Base-by-base conservation (phyloP, 1,284 basidiomycete genomes). In the Pseudozyma thailandica region DNA sequence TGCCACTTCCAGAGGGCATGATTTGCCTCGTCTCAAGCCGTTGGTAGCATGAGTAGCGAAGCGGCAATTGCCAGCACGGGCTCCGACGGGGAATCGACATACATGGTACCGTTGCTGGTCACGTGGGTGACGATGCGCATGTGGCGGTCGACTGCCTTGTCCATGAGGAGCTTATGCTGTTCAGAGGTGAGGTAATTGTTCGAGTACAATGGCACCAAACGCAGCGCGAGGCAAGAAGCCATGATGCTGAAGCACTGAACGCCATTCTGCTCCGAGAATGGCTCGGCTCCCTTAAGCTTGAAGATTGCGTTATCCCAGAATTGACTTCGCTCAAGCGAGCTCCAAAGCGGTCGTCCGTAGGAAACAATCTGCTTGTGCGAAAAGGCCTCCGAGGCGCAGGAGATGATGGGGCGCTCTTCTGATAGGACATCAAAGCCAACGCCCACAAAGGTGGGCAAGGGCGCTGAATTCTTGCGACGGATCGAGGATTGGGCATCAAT, bases 61-160 rank as follows among this genome's bases (percentile, higher is more conserved):
- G 50, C 57, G 5, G 57, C 57, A 7, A 53, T 43, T 2, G 57
- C 44, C 16, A 60, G 49, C 23, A 47, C 30, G 4, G 55, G 55
- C 13, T 58, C 49, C 2, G 49, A 51, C 2, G 49, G 48, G 15
- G 39, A 35, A 12, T 16, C 5, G 18, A 49, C 16, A 10, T 46
- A 13, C 18, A 53, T 25, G 12, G n/a, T 16, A 8, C 28, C 43
- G 3, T 49, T 15, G 18, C 33, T 7, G 20, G 23, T 26, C 6
- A 57, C 18, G 10, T 12, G n/a, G 26, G 9, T 41, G 13, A 50
- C 7, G 21, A 45, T 38, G 31, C 38, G 30, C 50, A 53, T 61
- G 58, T 61, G 50, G 0, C 26, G 16, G 21, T 54, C 46, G 4
- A 60, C 46, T 0, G 42, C 15, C 23, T 33, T 28, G 41, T 49